Evolutionary conservation across 192 early-diverging fungal species (phyloP).

Genomic region (Phlyctochytrium bullatum): DNA sequence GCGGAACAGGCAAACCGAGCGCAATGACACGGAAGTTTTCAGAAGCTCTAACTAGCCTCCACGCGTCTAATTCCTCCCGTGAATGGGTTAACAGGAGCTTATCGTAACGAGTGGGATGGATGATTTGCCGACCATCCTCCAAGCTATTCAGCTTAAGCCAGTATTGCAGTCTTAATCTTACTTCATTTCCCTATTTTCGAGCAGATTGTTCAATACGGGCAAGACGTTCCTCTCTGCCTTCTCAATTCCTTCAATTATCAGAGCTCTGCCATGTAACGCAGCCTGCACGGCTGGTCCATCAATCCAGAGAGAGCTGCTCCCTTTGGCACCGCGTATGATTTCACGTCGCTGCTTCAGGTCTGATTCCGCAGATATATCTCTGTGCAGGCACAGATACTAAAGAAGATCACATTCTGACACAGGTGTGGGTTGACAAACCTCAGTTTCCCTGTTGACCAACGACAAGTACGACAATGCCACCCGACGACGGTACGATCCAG

Average conservation of each 20-base stretch:
- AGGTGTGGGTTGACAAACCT: too few species aligned
- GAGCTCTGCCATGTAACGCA: conserved; percentile 43
- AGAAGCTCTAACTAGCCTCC: conserved; percentile 65
- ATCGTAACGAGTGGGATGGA: conserved; percentile 69
- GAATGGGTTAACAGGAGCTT: conserved; percentile 48
- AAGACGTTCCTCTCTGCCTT: conserved; percentile 84
- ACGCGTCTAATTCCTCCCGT: conserved; percentile 45
- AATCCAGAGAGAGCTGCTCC: conserved; percentile 43
- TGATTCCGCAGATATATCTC: conserved; percentile 68
- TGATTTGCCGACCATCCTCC: conserved; percentile 77
- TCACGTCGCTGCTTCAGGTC: conserved; percentile 83
- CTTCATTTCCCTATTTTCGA: conserved; percentile 84
- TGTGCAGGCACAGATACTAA: conserved; percentile 56
- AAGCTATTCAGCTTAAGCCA: conserved; percentile 26
- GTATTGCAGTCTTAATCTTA: background rate
- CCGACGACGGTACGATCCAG: conserved; percentile 64
- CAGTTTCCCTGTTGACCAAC: conserved; percentile 65
- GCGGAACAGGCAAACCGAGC: conserved; percentile 65
- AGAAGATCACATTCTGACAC: too few species aligned
- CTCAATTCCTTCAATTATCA: conserved; percentile 50
- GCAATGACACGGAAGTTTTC: conserved; percentile 73
- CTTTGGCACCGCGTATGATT: conserved; percentile 57
- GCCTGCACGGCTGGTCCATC: conserved; percentile 59
- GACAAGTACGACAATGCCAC: conserved; percentile 70
- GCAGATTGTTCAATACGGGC: conserved; percentile 79